Conservation (phyloP, 164 flowering plant species). For the Vitis vinifera region ASM3070453v1 NC_081822.1:5047001-5047500, state of each 20-base stretch:
- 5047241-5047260: too few species aligned
- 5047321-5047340: too few species aligned
- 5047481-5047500: too few species aligned
- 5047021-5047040: constrained; percentile 45
- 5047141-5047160: constrained; percentile 20
- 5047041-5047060: constrained; percentile 32
- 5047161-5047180: constrained; percentile 19
- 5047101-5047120: constrained; percentile 6
- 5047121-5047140: constrained; percentile 35
- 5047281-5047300: neutral
- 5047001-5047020: constrained; percentile 31
- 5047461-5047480: too few species aligned
- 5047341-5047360: too few species aligned
- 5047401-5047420: too few species aligned
- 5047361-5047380: too few species aligned
- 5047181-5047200: constrained; percentile 18
- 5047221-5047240: constrained; percentile 2
- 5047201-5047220: neutral
- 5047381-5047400: too few species aligned
- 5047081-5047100: constrained; percentile 12
- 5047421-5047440: too few species aligned
- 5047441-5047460: too few species aligned
- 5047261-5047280: neutral
- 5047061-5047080: constrained; percentile 18
- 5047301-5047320: neutral